phyloP scores from a whole-genome alignment of 2,329 filamentous ascomycete species.

The Penicillium sp. region DNA sequence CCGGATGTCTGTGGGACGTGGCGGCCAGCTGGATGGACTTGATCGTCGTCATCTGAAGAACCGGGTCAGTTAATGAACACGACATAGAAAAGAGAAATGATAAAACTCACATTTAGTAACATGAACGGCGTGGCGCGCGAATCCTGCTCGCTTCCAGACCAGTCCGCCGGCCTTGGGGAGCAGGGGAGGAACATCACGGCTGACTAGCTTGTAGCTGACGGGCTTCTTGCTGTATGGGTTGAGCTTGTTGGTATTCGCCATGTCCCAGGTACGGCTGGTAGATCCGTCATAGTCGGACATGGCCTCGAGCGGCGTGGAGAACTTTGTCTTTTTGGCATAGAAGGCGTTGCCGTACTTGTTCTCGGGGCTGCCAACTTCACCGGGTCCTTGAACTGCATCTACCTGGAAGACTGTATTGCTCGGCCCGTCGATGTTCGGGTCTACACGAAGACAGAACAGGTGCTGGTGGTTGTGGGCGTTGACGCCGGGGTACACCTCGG shows the following conservation, averaged over 20 bases:
- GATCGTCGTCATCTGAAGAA: slow-evolving; percentile 60
- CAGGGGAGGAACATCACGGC: slow-evolving; percentile 67
- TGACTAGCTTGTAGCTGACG: slow-evolving; percentile 79
- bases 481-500: slow-evolving; percentile 80
- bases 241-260: slow-evolving; percentile 72
- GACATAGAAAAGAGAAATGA: not conserved
- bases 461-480: slow-evolving; percentile 96
- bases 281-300: slow-evolving; percentile 72
- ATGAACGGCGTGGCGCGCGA: slow-evolving; percentile 76
- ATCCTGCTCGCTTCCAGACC: slow-evolving; percentile 83
- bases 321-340: slow-evolving; percentile 72
- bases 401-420: slow-evolving; percentile 78
- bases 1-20: slow-evolving; percentile 84
- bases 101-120: slow-evolving; percentile 70
- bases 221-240: slow-evolving; percentile 81
- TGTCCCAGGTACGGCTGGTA: slow-evolving; percentile 80
- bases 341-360: slow-evolving; percentile 90
- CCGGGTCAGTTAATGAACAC: slow-evolving; percentile 3
- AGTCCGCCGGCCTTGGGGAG: slow-evolving; percentile 72
- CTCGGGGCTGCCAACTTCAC: slow-evolving; percentile 66
- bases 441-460: slow-evolving; percentile 80
- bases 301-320: slow-evolving; percentile 59
- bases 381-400: slow-evolving; percentile 63
- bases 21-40: slow-evolving; percentile 75
- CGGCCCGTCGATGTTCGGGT: slow-evolving; percentile 77